Conservation (phyloP, 495 filamentous ascomycete genomes). For the Aspergillus indologenus region DNA sequence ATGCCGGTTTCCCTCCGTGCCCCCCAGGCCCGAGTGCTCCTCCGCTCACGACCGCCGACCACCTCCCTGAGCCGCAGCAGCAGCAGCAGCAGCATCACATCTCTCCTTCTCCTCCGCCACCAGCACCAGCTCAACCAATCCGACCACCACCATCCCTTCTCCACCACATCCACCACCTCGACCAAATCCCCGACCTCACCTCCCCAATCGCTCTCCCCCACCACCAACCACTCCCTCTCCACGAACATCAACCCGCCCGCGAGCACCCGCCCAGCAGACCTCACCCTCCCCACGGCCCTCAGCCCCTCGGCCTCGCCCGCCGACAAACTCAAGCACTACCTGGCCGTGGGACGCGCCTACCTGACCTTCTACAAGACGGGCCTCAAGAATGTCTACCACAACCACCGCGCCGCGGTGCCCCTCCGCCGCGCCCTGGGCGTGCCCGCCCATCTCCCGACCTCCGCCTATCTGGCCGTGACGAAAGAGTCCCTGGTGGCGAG, state of each 20-base stretch:
- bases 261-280: constrained; percentile 36
- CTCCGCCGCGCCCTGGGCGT: constrained; percentile 32
- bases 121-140: not conserved
- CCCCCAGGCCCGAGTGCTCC: constrained; percentile 5
- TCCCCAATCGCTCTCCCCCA: constrained; percentile 14
- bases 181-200: constrained; percentile 22
- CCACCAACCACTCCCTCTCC: constrained; percentile 10
- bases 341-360: constrained; percentile 45
- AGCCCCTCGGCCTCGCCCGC: constrained; percentile 17
- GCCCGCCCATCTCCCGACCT: constrained; percentile 32
- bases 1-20: constrained; percentile 14
- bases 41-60: not conserved
- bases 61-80: constrained; percentile 3
- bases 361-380: constrained; percentile 85
- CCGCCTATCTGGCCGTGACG: constrained; percentile 21
- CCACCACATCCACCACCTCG: constrained; percentile 8
- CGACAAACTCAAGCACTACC: constrained; percentile 36
- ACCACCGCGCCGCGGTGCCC: constrained; percentile 43
- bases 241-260: constrained; percentile 38
- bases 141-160: not conserved
- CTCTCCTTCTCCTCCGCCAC: not conserved
- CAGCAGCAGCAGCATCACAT: too few species aligned
- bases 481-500: too few species aligned
- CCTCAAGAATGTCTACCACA: constrained; percentile 62
- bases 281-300: constrained; percentile 27